Base-by-base conservation (phyloP, 257 asterid genomes). In the Ballota nigra region DNA sequence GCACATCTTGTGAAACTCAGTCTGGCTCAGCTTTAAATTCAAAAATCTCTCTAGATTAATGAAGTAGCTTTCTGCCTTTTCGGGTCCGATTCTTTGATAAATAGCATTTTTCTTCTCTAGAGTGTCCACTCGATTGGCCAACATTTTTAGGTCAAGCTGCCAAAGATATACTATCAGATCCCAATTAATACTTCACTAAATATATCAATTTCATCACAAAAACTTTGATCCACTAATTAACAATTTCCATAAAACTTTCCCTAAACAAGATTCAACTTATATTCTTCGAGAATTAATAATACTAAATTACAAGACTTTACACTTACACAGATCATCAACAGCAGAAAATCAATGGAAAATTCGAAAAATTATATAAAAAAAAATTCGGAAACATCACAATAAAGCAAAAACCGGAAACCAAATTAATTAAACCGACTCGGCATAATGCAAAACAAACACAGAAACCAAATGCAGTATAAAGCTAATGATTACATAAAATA, bases 51-150 rank as follows among this genome's bases (percentile, higher is more conserved):
- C 64, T 0, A 92, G 83, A 58, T 76, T 83, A 84, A 75, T 68
- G 18, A 87, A 87, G 84, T 92, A 92, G 62, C 73, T 73, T 3
- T 78, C 81, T 13, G 90, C 90, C 82, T 94, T 84, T 70, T 82
- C 80, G 15, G 73, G 90, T 38, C 97, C 98, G 24, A 87, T 72
- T 81, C 73, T 87, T 73, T 68, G 73, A 63, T 33, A 82, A 2
- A 92, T 85, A 13, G 70, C 57, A 64, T 81, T 80, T 76, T 85
- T 90, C 78, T 90, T 83, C 85, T 87, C 88, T 0, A 69, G 3
- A 0, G 86, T 87, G 79, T 89, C 87, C 5, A 88, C 72, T 12
- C 97, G 89, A 71, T 33, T 70, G 34, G 81, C 82, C 88, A 81
- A 85, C 96, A 91, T 89, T 80, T 26, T 78, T 38, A 40, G n/a